Conservation (phyloP, 169 alveolate genomes). For the Plasmodium gonderi region DNA sequence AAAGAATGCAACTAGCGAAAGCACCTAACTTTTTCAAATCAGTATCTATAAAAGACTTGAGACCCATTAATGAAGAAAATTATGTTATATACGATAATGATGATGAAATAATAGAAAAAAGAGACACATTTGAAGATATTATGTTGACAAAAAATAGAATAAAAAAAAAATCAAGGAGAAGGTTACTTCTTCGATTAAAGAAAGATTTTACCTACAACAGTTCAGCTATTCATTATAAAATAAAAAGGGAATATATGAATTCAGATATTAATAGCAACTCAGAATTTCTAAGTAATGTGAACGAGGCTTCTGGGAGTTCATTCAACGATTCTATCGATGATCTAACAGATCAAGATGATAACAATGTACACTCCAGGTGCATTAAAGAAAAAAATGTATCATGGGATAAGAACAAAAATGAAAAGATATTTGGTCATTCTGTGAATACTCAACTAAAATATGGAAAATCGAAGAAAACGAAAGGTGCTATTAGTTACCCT, state of each 20-base stretch:
- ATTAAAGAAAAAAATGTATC: not conserved
- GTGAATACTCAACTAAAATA: constrained; percentile 16
- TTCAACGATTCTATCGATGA: constrained; percentile 12
- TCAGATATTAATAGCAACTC: constrained; percentile 73
- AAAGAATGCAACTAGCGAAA: constrained; percentile 53
- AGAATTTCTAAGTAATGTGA: constrained; percentile 57
- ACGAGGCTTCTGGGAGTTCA: constrained; percentile 35
- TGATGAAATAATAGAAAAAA: constrained; percentile 71
- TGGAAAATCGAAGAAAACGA: constrained; percentile 56
- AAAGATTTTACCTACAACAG: constrained; percentile 71
- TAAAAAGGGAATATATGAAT: constrained; percentile 66
- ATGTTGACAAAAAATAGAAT: constrained; percentile 74
- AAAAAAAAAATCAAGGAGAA: constrained; percentile 73
- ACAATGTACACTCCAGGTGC: not conserved
- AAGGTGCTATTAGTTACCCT: constrained; percentile 70
- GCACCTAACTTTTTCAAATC: constrained; percentile 59
- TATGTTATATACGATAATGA: constrained; percentile 72
- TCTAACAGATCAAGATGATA: not conserved
- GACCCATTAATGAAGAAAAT: constrained; percentile 73
- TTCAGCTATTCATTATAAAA: constrained; percentile 53
- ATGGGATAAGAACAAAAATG: not conserved
- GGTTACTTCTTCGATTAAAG: constrained; percentile 52
- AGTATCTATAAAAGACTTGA: constrained; percentile 62
- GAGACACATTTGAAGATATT: constrained; percentile 74
- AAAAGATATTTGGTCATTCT: constrained; percentile 13